Percentiles rank a stretch among this genome's conserved stretches.
Evolutionary conservation across 257 asterid genomes (phyloP).

Genomic region (Phtheirospermum japonicum): DNA sequence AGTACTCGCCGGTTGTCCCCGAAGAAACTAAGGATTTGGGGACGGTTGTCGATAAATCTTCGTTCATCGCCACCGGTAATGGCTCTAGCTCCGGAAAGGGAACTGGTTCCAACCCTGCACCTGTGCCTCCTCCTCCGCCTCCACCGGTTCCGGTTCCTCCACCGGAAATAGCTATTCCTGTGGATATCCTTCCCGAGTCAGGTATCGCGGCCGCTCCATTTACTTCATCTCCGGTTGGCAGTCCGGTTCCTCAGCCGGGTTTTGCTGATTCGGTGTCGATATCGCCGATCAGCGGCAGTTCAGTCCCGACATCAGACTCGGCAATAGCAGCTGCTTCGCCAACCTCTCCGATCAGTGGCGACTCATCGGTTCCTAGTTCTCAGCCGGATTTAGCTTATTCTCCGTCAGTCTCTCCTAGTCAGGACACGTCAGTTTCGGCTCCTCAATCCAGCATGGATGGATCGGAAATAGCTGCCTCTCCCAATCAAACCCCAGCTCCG

Average conservation of each 20-base stretch:
- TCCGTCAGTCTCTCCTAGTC: conserved; percentile 1
- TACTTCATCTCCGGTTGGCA: neutral
- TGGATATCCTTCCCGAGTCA: neutral
- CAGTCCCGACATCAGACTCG: neutral
- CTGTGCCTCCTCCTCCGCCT: neutral
- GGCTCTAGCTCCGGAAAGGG: neutral
- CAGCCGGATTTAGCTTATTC: conserved; percentile 8
- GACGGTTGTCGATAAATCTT: conserved; percentile 14
- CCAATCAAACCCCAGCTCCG: neutral
- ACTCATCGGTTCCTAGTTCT: neutral
- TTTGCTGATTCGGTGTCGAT: neutral
- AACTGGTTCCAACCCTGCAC: neutral
- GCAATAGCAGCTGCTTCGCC: conserved; percentile 14
- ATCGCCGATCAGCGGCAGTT: no score
- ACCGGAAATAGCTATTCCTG: neutral
- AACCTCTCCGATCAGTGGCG: neutral
- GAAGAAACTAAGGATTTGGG: conserved; percentile 70
- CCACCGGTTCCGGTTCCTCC: neutral
- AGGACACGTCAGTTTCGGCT: neutral
- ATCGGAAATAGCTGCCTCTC: neutral
- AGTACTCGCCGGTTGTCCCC: conserved; percentile 58
- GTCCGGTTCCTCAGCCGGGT: conserved; percentile 8
- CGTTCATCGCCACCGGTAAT: neutral
- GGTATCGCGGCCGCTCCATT: neutral
- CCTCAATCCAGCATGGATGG: neutral